phyloP scores from a whole-genome alignment of 495 filamentous ascomycete genomes.

The Talaromyces wortmannii region DNA sequence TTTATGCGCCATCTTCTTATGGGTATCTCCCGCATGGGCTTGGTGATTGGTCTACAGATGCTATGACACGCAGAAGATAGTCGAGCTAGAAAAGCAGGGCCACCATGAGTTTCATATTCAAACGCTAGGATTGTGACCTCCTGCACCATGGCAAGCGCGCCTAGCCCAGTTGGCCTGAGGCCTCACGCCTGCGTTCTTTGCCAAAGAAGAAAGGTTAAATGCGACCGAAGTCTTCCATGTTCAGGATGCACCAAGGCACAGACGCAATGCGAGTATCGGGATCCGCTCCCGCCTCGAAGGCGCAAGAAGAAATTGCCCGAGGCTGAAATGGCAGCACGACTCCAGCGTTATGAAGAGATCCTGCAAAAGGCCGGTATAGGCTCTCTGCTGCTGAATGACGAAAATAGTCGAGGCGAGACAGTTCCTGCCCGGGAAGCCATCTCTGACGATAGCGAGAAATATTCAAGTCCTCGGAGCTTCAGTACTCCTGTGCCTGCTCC shows the following conservation, averaged over 20 bases:
- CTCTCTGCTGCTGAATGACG: constrained; percentile 16
- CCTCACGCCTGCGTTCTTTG: constrained; percentile 52
- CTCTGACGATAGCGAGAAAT: not conserved
- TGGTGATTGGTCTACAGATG: too few species aligned
- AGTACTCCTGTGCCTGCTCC: not conserved
- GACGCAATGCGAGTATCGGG: constrained; percentile 46
- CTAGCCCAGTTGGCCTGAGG: not conserved
- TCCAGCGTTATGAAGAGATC: constrained; percentile 48
- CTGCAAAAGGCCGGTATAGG: constrained; percentile 44
- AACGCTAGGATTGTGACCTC: not conserved
- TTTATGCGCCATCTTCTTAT: too few species aligned
- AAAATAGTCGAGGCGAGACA: not conserved
- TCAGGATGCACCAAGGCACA: constrained; percentile 53
- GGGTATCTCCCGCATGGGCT: too few species aligned
- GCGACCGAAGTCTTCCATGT: constrained; percentile 54
- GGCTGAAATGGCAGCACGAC: constrained; percentile 43
- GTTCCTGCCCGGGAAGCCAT: not conserved
- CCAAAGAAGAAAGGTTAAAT: constrained; percentile 56
- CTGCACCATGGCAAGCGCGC: not conserved
- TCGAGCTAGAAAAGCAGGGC: not conserved
- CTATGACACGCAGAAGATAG: not conserved
- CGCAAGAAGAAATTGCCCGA: constrained; percentile 50
- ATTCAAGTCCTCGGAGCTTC: not conserved
- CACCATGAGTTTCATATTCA: not conserved
- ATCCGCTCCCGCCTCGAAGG: constrained; percentile 46